phyloP scores from a whole-genome alignment of 1,139 yeast species.

The Petasospora rhodanensis region DNA sequence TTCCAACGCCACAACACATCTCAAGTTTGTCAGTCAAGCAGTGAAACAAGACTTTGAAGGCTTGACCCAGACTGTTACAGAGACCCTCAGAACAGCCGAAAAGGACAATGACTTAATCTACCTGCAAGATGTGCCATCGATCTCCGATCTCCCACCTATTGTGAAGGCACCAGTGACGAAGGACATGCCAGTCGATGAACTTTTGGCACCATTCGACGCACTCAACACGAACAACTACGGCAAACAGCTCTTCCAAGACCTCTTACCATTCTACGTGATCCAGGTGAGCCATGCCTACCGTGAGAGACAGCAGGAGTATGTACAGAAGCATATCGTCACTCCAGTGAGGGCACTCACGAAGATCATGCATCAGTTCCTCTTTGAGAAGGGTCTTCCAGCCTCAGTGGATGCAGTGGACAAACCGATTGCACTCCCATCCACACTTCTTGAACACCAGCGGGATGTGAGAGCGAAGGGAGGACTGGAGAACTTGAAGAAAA shows the following conservation, averaged over 20 bases:
- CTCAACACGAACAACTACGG: conserved; percentile 24
- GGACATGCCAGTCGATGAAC: conserved; percentile 38
- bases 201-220: conserved; percentile 28
- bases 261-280: conserved; percentile 64
- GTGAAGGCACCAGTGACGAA: conserved; percentile 55
- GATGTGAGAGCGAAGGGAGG: conserved; percentile 59
- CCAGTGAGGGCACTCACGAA: conserved; percentile 51
- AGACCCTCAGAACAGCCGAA: conserved; percentile 52
- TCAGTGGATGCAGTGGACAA: conserved; percentile 59
- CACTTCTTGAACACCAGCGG: conserved; percentile 50
- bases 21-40: conserved; percentile 42
- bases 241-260: conserved; percentile 43
- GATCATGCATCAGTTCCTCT: conserved; percentile 40
- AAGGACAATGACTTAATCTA: conserved; percentile 81
- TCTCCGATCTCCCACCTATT: conserved; percentile 40
- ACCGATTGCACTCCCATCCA: conserved; percentile 60
- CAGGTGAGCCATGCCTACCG: conserved; percentile 66
- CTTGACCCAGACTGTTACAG: conserved; percentile 40
- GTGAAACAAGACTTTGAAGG: conserved; percentile 45
- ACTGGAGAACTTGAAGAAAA: conserved; percentile 34
- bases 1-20: conserved; percentile 34
- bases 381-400: conserved; percentile 52
- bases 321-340: conserved; percentile 44
- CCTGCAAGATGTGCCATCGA: conserved; percentile 63
- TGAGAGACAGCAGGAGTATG: conserved; percentile 57